Conservation (phyloP, 441 rosid genomes). For the Gossypium schwendimanii region DNA sequence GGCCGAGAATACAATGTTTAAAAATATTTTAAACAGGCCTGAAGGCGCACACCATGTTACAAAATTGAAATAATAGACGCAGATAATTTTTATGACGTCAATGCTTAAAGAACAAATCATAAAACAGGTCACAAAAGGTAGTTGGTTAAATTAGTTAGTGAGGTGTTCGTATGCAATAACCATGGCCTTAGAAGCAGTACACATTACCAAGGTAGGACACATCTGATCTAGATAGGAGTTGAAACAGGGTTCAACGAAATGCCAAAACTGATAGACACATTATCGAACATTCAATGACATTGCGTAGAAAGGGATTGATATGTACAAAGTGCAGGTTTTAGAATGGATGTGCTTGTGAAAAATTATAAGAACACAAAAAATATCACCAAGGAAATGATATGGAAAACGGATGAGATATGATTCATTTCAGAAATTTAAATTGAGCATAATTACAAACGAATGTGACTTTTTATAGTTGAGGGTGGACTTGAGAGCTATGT, state of each 20-base stretch:
- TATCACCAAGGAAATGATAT: not conserved
- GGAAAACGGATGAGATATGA: not conserved
- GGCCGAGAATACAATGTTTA: not conserved
- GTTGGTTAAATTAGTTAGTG: not conserved
- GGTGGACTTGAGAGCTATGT: not conserved
- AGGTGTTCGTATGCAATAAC: not conserved
- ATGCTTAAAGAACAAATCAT: not conserved
- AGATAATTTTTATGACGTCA: not conserved
- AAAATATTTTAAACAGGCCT: not conserved
- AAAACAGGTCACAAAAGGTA: not conserved
- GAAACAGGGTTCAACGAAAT: not conserved
- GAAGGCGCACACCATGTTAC: not conserved
- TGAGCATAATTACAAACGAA: not conserved
- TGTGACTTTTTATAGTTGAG: not conserved
- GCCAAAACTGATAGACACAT: not conserved
- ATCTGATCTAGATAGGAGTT: not conserved
- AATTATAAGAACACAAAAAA: not conserved
- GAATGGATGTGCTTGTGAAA: not conserved
- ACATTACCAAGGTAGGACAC: not conserved
- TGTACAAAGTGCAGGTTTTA: not conserved
- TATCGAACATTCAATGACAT: not conserved
- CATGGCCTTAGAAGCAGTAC: not conserved
- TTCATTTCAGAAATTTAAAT: not conserved
- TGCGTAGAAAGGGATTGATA: not conserved
- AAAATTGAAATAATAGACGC: constrained; percentile 4